Conservation (phyloP, 257 asterid genomes). For the Ophiorrhiza pumila region DNA sequence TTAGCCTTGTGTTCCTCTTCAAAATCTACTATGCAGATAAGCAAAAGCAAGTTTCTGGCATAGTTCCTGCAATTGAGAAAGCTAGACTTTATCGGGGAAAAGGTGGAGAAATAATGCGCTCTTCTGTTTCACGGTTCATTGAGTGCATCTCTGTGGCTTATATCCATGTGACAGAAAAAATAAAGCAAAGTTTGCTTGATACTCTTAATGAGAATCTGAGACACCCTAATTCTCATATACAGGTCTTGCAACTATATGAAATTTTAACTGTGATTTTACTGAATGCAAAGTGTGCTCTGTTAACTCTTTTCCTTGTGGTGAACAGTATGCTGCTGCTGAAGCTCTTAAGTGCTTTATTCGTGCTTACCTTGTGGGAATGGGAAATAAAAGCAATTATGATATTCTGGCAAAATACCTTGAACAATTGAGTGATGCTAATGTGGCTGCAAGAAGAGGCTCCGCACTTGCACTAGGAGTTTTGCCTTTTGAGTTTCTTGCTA, state of each 20-base stretch:
- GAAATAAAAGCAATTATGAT: conserved; percentile 45
- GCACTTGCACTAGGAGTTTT: conserved; percentile 82
- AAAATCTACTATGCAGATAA: conserved; percentile 48
- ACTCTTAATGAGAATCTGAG: conserved; percentile 83
- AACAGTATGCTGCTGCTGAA: conserved; percentile 71
- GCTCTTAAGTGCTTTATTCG: conserved; percentile 64
- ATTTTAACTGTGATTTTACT: conserved; percentile 13
- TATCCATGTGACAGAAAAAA: conserved; percentile 56
- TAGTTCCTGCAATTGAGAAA: conserved; percentile 95
- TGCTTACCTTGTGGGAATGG: conserved; percentile 47
- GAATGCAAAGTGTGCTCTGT: conserved; percentile 15
- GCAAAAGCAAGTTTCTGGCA: conserved; percentile 64
- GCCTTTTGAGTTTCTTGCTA: conserved; percentile 66
- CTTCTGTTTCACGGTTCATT: conserved; percentile 89
- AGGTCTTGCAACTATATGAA: conserved; percentile 45
- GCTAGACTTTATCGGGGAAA: conserved; percentile 97
- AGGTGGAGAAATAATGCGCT: conserved; percentile 99
- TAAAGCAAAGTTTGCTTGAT: conserved; percentile 68
- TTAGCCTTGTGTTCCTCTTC: conserved; percentile 3
- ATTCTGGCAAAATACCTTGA: conserved; percentile 62
- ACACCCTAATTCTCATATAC: conserved; percentile 89
- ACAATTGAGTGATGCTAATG: conserved; percentile 79
- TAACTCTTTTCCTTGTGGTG: conserved; percentile 23
- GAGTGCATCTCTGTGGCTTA: conserved; percentile 71
- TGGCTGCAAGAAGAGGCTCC: conserved; percentile 94